Base-by-base conservation (phyloP, 2,329 filamentous ascomycete genomes). In the Stagonosporopsis rhizophila region DNA sequence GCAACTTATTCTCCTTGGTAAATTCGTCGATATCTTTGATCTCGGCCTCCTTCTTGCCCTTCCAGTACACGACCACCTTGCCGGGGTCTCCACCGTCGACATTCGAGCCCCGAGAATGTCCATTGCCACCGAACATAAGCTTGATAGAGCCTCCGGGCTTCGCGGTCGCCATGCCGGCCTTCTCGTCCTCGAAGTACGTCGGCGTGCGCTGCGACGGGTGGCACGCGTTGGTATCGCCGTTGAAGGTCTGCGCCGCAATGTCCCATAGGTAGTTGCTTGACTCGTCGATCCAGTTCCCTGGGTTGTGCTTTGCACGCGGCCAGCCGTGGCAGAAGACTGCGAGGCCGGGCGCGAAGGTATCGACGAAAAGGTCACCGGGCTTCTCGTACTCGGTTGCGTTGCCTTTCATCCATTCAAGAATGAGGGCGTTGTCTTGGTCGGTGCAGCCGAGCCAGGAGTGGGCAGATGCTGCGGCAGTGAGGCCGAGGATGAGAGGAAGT, bases 381-480 rank as follows among this genome's bases (percentile, higher is more conserved):
- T 27, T 38, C n/a, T 50, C 15, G 60, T 58, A 52, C 15, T 52
- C 30, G 25, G 61, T 58, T 19, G 56, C 51, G 19, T 66, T 62
- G 17, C 58, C 59, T 41, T 68, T 56, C 61, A 66, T 65, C 60
- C 58, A 63, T 44, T 48, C 56, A 3, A 67, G 58, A 38, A 69
- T 64, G 2, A 52, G 44, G 9, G 53, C 53, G 59, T 70, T 71
- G 53, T 71, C 61, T 47, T 69, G 61, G 11, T 64, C 58, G 23
- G 63, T 64, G 40, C 68, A 71, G 11, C 60, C 60, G 0, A 70
- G 34, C 68, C 68, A 71, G n/a, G 67, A 71, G 42, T 71, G 68
- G 1, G 64, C 63, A 11, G 60, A 53, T 28, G 53, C 52, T 17
- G 38, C 20, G 19, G 56, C 34, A 6, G 58, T 12, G 44, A 60